Evolutionary conservation across 2,329 filamentous ascomycete species (phyloP).

Genomic region (Daldinia eschscholtzii): DNA sequence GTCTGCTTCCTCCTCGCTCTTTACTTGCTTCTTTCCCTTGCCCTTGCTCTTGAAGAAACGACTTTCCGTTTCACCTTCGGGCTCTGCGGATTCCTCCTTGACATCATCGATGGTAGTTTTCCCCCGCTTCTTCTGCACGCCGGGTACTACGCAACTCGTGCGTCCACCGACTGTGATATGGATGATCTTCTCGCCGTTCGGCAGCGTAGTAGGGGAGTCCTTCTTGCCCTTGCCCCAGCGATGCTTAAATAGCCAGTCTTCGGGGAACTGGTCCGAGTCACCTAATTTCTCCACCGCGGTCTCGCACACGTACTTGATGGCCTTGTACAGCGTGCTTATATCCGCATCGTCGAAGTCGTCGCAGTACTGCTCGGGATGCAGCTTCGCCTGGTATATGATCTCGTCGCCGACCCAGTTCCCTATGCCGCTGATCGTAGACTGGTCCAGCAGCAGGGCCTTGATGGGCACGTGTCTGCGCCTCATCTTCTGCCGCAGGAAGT

Average conservation of each 20-base stretch:
- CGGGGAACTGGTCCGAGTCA: conserved; percentile 86
- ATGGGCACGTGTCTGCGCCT: conserved; percentile 83
- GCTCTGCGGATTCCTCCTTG: conserved; percentile 51
- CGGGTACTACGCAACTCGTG: conserved; percentile 90
- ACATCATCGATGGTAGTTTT: conserved; percentile 55
- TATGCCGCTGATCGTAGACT: conserved; percentile 89
- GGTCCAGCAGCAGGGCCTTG: conserved; percentile 89
- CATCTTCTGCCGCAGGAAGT: conserved; percentile 80
- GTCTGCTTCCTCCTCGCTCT: conserved; percentile 25
- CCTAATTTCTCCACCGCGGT: conserved; percentile 82
- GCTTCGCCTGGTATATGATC: conserved; percentile 85
- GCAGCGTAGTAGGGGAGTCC: conserved; percentile 73
- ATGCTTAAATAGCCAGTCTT: conserved; percentile 88
- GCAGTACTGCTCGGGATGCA: conserved; percentile 94
- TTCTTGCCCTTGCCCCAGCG: conserved; percentile 93
- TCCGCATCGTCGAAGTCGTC: conserved; percentile 81
- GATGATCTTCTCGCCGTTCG: conserved; percentile 85
- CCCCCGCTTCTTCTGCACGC: conserved; percentile 83
- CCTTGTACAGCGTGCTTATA: conserved; percentile 76
- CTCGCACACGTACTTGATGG: conserved; percentile 82
- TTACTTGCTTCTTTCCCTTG: conserved; percentile 26
- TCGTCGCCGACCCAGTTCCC: conserved; percentile 99
- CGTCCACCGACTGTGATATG: conserved; percentile 91
- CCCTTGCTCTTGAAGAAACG: conserved; percentile 43
- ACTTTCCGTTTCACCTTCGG: conserved; percentile 40